phyloP scores from a whole-genome alignment of 2,329 filamentous ascomycete genomes.

The Xylariales sp. region DNA sequence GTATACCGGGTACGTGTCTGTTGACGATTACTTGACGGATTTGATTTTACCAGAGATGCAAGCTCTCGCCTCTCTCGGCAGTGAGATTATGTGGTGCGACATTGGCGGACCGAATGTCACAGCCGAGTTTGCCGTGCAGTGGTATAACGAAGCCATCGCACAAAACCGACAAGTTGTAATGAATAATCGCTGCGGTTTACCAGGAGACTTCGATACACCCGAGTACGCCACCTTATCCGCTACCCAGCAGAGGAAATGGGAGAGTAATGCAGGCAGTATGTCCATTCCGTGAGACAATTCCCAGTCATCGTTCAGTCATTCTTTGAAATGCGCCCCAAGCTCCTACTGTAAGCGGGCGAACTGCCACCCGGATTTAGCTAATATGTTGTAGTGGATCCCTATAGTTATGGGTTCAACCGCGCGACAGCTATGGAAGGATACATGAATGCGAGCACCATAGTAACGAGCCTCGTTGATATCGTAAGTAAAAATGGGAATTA shows the following conservation, averaged over 20 bases:
- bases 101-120: constrained; percentile 38
- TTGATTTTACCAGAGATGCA: constrained; percentile 44
- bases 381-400: constrained; percentile 50
- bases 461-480: constrained; percentile 32
- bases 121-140: constrained; percentile 33
- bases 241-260: constrained; percentile 53
- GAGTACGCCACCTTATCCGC: constrained; percentile 49
- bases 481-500: constrained; percentile 39
- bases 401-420: constrained; percentile 54
- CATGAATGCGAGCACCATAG: constrained; percentile 46
- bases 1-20: constrained; percentile 36
- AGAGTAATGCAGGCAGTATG: constrained; percentile 46
- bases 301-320: too few species aligned
- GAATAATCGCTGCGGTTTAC: constrained; percentile 52
- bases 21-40: constrained; percentile 37
- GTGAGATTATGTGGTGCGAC: constrained; percentile 48
- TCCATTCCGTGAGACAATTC: too few species aligned
- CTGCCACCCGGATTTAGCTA: too few species aligned
- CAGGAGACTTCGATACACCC: constrained; percentile 54
- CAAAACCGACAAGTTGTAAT: constrained; percentile 46
- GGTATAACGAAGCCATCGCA: constrained; percentile 34
- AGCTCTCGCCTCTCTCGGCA: constrained; percentile 35
- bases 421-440: constrained; percentile 45
- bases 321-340: too few species aligned
- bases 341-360: too few species aligned